Evolutionary conservation across 2,329 filamentous ascomycete species (phyloP), one percentile per base, ranked within the genome.

Genomic region (Diaporthe ilicicola): DNA sequence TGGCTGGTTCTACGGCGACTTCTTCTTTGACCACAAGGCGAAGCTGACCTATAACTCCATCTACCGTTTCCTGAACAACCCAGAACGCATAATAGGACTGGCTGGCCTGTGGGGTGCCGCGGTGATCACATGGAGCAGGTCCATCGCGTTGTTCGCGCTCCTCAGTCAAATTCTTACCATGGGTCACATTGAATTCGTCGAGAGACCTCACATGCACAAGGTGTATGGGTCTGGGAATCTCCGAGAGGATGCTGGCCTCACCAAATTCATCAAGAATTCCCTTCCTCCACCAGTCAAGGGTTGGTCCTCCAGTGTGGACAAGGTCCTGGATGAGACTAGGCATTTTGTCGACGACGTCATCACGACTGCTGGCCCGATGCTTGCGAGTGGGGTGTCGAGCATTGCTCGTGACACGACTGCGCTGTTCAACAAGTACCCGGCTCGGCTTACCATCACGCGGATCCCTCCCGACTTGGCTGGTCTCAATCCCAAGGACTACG

Each of bases 1-100:
- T 77, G 96, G 96, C 76, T 99, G 95, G 95, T 98, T 98, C 85
- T 98, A 95, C 78, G 96, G 96, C 22, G 96, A 99, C 80, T 99
- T 98, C 85, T 98, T 99, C 86, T 98, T 96, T 79, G 94, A 98
- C 73, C 92, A 94, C 55, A 90, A 91, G 13, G 92, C 92, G 15
- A 97, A 96, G 82, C 87, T 98, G 73, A 98, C 94, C 0, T 99
- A 99, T 82, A 94, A 93, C 75, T 97, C 95, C 73, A 99, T 99
- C 77, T 99, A 99, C 81, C 94, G 96, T 59, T 99, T 97, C 83
- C 86, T 99, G 75, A 99, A 99, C 84, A 99, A 98, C 78, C 96
- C 96, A 0, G 96, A 99, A 81, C 92, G 95, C 70, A 91, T 98
- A 48, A 92, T 99, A 74, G 96, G 96, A 34, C 91, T 97, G 6